Evolutionary conservation across 2,329 filamentous ascomycete genomes (phyloP).

Genomic region (Fusarium acutatum): DNA sequence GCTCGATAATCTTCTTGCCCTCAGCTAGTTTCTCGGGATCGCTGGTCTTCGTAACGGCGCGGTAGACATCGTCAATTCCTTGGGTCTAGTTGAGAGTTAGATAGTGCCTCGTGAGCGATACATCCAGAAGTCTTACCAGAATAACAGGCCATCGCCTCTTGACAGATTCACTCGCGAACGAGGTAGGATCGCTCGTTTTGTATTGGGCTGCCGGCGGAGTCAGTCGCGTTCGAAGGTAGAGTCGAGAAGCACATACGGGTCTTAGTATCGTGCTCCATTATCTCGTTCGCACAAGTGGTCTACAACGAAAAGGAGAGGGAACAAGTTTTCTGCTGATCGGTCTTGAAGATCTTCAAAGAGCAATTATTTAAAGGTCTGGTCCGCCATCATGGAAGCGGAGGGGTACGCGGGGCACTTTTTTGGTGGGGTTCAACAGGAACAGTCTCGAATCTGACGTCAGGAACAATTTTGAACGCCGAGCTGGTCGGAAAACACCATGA

Average conservation of each 20-base stretch:
- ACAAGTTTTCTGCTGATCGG: conserved; percentile 6
- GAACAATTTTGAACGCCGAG: conserved; percentile 12
- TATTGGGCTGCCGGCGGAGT: conserved; percentile 69
- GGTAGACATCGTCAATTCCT: conserved; percentile 94
- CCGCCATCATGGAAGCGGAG: conserved; percentile 39
- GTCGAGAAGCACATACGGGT: conserved; percentile 63
- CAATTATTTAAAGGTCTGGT: conserved; percentile 5
- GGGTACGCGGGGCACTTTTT: conserved; percentile 41
- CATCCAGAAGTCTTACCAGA: conserved; percentile 65
- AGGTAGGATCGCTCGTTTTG: conserved; percentile 81
- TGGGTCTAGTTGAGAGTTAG: conserved; percentile 69
- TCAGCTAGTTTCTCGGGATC: conserved; percentile 75
- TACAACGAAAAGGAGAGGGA: not conserved
- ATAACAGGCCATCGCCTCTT: conserved; percentile 93
- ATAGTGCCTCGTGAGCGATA: not conserved
- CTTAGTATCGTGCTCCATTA: conserved; percentile 77
- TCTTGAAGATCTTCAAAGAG: conserved; percentile 11
- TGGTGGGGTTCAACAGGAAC: conserved; percentile 32
- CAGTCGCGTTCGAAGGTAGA: conserved; percentile 5
- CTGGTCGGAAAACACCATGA: conserved; percentile 10
- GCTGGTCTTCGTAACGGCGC: conserved; percentile 66
- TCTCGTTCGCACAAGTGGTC: not conserved
- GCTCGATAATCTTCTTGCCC: conserved; percentile 85
- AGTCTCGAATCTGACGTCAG: conserved; percentile 39
- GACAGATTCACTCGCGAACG: conserved; percentile 87